A percentile compares a stretch with the other conserved stretches of the same genome.
Conservation (phyloP, 176 grass and related monocot species). For the Themeda triandra region DNA sequence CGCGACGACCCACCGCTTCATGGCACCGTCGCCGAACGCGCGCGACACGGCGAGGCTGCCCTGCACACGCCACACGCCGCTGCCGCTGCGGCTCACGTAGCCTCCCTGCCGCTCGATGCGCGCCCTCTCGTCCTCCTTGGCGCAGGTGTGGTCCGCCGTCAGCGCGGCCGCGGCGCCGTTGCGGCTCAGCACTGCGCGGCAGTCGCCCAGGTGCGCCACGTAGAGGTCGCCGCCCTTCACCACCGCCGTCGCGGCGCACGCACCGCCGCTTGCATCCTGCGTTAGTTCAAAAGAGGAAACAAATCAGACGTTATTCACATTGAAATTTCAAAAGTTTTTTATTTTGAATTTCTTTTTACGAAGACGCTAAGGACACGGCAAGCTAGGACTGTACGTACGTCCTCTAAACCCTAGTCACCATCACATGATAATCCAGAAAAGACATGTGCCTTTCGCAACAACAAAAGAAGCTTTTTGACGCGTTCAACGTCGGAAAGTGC, state of each 20-base stretch:
- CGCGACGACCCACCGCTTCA: conserved; percentile 53
- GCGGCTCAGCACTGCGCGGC: conserved; percentile 54
- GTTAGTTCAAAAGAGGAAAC: neutral
- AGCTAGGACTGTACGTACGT: neutral
- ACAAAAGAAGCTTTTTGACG: conserved; percentile 26
- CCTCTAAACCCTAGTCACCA: neutral
- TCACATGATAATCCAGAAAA: neutral
- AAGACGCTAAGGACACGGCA: neutral
- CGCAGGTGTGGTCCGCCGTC: conserved; percentile 61
- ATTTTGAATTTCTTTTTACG: neutral
- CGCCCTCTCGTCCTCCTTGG: conserved; percentile 44
- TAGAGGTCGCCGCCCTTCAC: conserved; percentile 56
- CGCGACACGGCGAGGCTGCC: conserved; percentile 71
- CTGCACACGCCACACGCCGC: conserved; percentile 73
- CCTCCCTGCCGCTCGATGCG: conserved; percentile 75
- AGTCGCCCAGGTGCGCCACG: conserved; percentile 77
- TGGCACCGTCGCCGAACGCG: conserved; percentile 42
- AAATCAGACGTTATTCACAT: neutral
- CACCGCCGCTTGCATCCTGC: conserved; percentile 63
- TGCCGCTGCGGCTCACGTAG: conserved; percentile 56
- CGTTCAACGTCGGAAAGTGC: neutral
- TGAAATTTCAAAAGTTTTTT: neutral
- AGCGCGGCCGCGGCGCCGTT: conserved; percentile 30
- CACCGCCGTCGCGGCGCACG: conserved; percentile 67
- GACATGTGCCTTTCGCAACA: neutral